Evolutionary conservation across 2,329 filamentous ascomycete species (phyloP).

Genomic region (Septoria petroselini): DNA sequence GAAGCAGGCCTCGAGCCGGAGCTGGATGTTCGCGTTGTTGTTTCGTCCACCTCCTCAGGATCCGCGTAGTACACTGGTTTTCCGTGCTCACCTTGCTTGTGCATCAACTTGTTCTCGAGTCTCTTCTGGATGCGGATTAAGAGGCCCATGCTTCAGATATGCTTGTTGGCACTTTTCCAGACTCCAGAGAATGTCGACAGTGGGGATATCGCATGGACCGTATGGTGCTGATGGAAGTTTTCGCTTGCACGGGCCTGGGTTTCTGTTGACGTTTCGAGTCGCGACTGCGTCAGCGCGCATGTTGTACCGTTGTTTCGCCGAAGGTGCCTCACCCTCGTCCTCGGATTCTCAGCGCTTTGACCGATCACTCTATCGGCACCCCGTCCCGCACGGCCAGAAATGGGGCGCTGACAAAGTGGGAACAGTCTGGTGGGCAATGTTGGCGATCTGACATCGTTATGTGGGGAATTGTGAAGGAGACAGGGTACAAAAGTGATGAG

Average conservation of each 20-base stretch:
- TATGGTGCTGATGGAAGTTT: background rate
- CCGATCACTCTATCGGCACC: too few relatives aligned
- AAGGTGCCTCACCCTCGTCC: background rate
- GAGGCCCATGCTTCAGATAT: slow-evolving; percentile 6
- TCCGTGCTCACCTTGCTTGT: slow-evolving; percentile 11
- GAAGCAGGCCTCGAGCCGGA: slow-evolving; percentile 4
- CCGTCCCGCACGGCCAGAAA: background rate
- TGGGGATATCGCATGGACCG: slow-evolving; percentile 5
- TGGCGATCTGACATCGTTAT: slow-evolving; percentile 12
- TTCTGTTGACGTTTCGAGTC: slow-evolving; percentile 9
- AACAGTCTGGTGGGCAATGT: background rate
- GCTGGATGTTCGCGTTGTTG: slow-evolving; percentile 1
- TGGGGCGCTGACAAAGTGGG: slow-evolving; percentile 4
- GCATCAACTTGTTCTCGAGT: slow-evolving; percentile 10
- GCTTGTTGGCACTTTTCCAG: background rate
- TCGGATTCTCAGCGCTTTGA: background rate
- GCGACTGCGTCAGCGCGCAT: slow-evolving; percentile 9
- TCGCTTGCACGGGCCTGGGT: slow-evolving; percentile 1
- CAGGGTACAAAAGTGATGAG: slow-evolving; percentile 1
- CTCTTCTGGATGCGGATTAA: slow-evolving; percentile 13
- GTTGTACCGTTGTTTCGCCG: slow-evolving; percentile 5
- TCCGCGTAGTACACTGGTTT: slow-evolving; percentile 10
- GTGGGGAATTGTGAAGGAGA: slow-evolving; percentile 1
- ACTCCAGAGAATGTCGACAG: background rate
- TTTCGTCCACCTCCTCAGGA: slow-evolving; percentile 2